Evolutionary conservation across 768 basidiomycete species (phyloP).

Genomic region (Fibroporia radiculosa): DNA sequence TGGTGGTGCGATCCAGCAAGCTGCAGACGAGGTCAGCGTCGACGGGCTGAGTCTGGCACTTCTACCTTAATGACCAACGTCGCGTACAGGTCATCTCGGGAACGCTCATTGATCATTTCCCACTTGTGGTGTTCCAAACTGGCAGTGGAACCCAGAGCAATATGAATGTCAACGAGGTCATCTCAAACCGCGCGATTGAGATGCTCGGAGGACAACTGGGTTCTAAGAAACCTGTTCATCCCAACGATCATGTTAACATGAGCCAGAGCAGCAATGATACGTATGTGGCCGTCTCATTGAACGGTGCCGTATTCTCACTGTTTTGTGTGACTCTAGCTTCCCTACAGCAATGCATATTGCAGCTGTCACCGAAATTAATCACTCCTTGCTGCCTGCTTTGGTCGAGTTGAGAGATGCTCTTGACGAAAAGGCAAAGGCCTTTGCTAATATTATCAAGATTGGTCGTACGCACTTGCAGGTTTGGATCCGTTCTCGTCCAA

Average conservation of each 20-base stretch:
- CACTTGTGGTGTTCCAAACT: slow-evolving; percentile 98
- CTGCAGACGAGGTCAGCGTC: slow-evolving; percentile 83
- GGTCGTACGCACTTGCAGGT: slow-evolving; percentile 94
- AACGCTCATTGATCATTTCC: slow-evolving; percentile 91
- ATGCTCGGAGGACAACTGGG: slow-evolving; percentile 92
- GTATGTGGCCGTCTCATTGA: slow-evolving; percentile 36
- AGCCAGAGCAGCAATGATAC: slow-evolving; percentile 99
- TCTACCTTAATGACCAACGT: too few species aligned
- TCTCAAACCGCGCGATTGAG: slow-evolving; percentile 98
- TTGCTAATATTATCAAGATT: slow-evolving; percentile 94
- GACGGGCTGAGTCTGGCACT: too few species aligned
- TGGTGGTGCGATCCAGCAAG: slow-evolving; percentile 81
- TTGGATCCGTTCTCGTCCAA: neutral
- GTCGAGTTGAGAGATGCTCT: slow-evolving; percentile 78
- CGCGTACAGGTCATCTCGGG: slow-evolving; percentile 87
- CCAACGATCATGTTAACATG: slow-evolving; percentile 99
- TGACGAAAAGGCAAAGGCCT: slow-evolving; percentile 71
- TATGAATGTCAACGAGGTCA: slow-evolving; percentile 99
- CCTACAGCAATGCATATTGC: slow-evolving; percentile 99
- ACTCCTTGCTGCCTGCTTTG: slow-evolving; percentile 78
- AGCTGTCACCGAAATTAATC: slow-evolving; percentile 81
- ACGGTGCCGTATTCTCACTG: neutral
- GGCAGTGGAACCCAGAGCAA: slow-evolving; percentile 98
- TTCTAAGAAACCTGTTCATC: slow-evolving; percentile 95
- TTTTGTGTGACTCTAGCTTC: slow-evolving; percentile 48